Conservation (phyloP, 495 filamentous ascomycete species). For the Trichoderma parareesei region DNA sequence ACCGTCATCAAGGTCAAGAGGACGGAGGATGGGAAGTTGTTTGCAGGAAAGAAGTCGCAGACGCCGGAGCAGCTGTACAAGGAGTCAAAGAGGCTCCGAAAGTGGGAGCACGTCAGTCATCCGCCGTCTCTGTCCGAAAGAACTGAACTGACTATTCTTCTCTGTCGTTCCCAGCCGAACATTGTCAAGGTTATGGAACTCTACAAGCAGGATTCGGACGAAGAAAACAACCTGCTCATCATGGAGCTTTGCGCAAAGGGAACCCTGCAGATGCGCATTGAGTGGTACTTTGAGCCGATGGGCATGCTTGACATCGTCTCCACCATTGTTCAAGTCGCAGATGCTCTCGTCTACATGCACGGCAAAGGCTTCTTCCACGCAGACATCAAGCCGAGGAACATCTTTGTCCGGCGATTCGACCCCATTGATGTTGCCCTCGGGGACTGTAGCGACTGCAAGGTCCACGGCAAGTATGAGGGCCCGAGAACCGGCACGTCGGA, state of each 20-base stretch:
- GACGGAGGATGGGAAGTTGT: not conserved
- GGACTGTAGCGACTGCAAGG: slow-evolving; percentile 1
- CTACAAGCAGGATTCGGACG: not conserved
- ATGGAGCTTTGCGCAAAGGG: slow-evolving; percentile 5
- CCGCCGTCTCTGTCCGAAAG: not conserved
- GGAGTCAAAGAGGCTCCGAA: not conserved
- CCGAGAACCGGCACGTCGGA: not conserved
- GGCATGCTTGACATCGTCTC: not conserved
- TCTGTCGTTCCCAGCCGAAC: not conserved
- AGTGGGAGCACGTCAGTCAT: not conserved
- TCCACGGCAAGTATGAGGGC: not conserved
- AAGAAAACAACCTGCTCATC: not conserved
- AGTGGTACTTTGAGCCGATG: not conserved
- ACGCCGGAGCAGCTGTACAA: not conserved
- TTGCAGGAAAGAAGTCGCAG: not conserved
- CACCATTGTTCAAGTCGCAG: not conserved
- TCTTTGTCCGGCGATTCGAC: slow-evolving; percentile 2
- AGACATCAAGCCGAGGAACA: slow-evolving; percentile 12
- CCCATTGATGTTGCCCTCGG: slow-evolving; percentile 4
- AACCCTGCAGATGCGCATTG: not conserved
- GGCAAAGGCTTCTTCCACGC: not conserved
- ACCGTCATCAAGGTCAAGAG: not conserved
- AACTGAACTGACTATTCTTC: not conserved
- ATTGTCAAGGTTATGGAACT: not conserved
- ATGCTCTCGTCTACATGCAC: slow-evolving; percentile 9